Evolutionary conservation across 2,329 filamentous ascomycete genomes (phyloP).

Genomic region (Tricladium varicosporioides): DNA sequence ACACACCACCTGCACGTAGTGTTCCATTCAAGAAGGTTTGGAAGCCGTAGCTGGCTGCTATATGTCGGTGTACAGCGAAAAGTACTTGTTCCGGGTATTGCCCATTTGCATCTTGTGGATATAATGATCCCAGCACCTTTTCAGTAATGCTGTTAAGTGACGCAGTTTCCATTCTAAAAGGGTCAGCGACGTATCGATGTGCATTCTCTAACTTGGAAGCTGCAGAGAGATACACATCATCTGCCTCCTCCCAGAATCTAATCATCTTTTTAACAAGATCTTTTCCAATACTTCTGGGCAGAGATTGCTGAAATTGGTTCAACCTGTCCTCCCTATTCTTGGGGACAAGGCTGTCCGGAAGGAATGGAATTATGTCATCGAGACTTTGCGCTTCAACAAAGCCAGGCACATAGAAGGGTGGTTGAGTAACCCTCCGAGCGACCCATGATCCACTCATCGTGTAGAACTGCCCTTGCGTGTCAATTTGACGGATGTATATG

Average conservation of each 20-base stretch:
- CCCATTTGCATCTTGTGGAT: conserved; percentile 27
- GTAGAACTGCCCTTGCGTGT: conserved; percentile 44
- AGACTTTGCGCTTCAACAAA: conserved; percentile 44
- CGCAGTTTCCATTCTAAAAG: conserved; percentile 39
- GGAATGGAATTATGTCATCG: conserved; percentile 41
- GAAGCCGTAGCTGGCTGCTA: conserved; percentile 61
- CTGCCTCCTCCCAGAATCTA: conserved; percentile 42
- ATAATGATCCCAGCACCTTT: conserved; percentile 35
- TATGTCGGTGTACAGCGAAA: conserved; percentile 68
- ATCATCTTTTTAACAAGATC: conserved; percentile 43
- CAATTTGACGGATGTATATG: conserved; percentile 45
- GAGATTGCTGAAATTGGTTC: conserved; percentile 37
- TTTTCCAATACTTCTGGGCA: conserved; percentile 45
- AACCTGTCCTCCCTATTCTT: conserved; percentile 36
- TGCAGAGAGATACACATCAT: conserved; percentile 46
- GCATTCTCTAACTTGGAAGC: conserved; percentile 47
- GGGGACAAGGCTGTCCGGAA: conserved; percentile 40
- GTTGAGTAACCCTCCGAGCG: conserved; percentile 33
- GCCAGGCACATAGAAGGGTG: conserved; percentile 44
- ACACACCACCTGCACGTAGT: conserved; percentile 54
- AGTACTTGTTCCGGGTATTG: conserved; percentile 49
- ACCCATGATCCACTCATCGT: conserved; percentile 49
- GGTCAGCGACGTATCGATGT: conserved; percentile 44
- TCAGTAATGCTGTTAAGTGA: conserved; percentile 45
- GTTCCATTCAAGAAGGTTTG: conserved; percentile 45